Conservation (phyloP, 306 rosid genomes). For the Sophora flavescens region DNA sequence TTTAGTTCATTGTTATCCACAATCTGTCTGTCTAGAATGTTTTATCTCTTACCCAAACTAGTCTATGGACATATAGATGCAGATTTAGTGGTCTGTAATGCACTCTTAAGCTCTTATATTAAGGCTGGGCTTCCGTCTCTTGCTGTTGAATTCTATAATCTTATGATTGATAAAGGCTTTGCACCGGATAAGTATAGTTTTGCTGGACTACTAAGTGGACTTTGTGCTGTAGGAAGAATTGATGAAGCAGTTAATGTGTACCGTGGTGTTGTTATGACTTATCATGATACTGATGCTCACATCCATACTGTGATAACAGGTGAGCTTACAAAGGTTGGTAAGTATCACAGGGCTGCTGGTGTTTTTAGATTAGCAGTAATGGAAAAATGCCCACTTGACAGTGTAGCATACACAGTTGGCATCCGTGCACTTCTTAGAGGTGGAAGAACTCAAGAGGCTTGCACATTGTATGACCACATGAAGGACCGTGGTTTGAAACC, state of each 20-base stretch:
- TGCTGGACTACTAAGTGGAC: slow-evolving; percentile 55
- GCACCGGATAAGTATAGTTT: slow-evolving; percentile 58
- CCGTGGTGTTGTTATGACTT: slow-evolving; percentile 51
- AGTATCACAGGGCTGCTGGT: slow-evolving; percentile 44
- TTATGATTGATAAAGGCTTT: slow-evolving; percentile 53
- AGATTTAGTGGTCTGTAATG: slow-evolving; percentile 57
- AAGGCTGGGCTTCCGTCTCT: slow-evolving; percentile 52
- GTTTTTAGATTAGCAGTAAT: slow-evolving; percentile 46
- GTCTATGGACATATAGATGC: slow-evolving; percentile 45
- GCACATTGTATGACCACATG: not conserved
- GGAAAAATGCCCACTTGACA: slow-evolving; percentile 49
- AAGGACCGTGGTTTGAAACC: no score
- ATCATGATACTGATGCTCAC: slow-evolving; percentile 55
- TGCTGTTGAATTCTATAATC: slow-evolving; percentile 51
- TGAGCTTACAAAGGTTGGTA: slow-evolving; percentile 58
- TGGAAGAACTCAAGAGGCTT: slow-evolving; percentile 57
- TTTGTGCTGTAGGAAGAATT: slow-evolving; percentile 56
- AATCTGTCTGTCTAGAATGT: slow-evolving; percentile 50
- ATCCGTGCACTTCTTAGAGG: slow-evolving; percentile 55
- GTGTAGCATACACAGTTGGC: slow-evolving; percentile 50
- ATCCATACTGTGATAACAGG: slow-evolving; percentile 52
- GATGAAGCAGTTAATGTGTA: slow-evolving; percentile 56
- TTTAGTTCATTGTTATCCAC: slow-evolving; percentile 39
- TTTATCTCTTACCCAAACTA: slow-evolving; percentile 54
- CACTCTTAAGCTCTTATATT: slow-evolving; percentile 51